phyloP scores from a whole-genome alignment of 2,329 filamentous ascomycete species.

The Colletotrichum sublineola region DNA sequence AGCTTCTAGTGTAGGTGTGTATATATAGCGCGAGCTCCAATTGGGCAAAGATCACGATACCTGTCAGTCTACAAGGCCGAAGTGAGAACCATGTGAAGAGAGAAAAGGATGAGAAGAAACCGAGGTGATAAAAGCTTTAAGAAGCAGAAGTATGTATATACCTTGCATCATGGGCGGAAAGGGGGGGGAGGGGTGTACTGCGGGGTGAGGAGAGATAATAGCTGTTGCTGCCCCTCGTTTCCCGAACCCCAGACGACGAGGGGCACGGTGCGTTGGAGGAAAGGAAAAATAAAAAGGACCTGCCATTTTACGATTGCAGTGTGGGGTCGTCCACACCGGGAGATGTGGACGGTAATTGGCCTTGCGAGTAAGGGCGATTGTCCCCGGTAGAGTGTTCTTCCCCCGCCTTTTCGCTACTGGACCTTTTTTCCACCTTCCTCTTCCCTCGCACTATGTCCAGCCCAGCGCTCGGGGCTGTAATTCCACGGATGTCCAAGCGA shows the following conservation, averaged over 20 bases:
- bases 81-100: background rate
- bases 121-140: slow-evolving; percentile 3
- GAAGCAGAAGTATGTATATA: slow-evolving; percentile 5
- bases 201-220: background rate
- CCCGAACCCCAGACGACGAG: slow-evolving; percentile 39
- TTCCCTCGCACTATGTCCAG: background rate
- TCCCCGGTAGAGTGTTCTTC: slow-evolving; percentile 40
- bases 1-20: background rate
- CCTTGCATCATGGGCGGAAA: slow-evolving; percentile 14
- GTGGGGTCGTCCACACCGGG: slow-evolving; percentile 37
- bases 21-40: background rate
- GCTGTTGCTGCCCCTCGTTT: slow-evolving; percentile 37
- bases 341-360: slow-evolving; percentile 40
- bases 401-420: background rate
- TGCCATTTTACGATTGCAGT: slow-evolving; percentile 8
- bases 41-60: background rate
- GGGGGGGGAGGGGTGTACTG: background rate
- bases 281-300: background rate
- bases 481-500: slow-evolving; percentile 19
- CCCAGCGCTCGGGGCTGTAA: slow-evolving; percentile 25
- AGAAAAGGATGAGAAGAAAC: background rate
- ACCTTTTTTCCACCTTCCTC: too few relatives aligned
- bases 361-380: slow-evolving; percentile 8
- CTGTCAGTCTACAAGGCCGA: background rate
- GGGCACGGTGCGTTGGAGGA: slow-evolving; percentile 38